Evolutionary conservation across 164 flowering plant species (phyloP), one percentile per base, ranked within the genome.

Genomic region (Vitis rupestris): DNA sequence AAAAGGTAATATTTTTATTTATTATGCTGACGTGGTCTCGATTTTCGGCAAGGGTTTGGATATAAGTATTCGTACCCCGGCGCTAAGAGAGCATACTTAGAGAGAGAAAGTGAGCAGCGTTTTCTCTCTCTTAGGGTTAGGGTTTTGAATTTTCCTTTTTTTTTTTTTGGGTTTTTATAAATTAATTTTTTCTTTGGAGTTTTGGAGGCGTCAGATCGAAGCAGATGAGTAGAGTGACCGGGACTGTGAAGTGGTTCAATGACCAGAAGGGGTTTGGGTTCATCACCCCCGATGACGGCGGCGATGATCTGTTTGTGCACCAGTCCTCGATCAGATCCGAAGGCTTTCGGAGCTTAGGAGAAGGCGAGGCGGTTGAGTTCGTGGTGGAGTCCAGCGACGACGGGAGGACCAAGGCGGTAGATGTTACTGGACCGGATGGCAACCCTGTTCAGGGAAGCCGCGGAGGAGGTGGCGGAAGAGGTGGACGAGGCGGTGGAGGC

Each of bases 281-380:
- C 85, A 94, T 94, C 13, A 83, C 97, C 61, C 97, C 97, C 0
- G 79, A 82, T 19, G 94, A 91, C n/a, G 97, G 95, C 2, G 73
- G 87, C 50, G 97, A 94, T 23, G 98, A 92, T 75, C 87, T 92
- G n/a, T 94, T 94, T 70, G 98, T 92, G 16, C 98, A 94, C 67
- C 99, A 94, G 74, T 83, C 93, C 16, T 85, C 92, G 23, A 90
- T 92, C 82, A 79, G 78, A 53, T 66, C 91, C 10, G 97, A 92
- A 19, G 98, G 97, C 2, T 94, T 80, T 74, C 85, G 99, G 8
- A 83, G 87, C 83, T 84, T 94, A 27, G 89, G 84, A 1, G 97
- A 86, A 3, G 89, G 87, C 16, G 97, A 94, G 67, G 7, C 73
- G 4, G 99, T 94, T 7, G 97, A 94, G 83, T 94, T 83, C 66